A percentile compares a stretch with the other conserved stretches of the same genome.
Conservation (phyloP, 139 green algal genomes). For the Closterium sp. region DNA sequence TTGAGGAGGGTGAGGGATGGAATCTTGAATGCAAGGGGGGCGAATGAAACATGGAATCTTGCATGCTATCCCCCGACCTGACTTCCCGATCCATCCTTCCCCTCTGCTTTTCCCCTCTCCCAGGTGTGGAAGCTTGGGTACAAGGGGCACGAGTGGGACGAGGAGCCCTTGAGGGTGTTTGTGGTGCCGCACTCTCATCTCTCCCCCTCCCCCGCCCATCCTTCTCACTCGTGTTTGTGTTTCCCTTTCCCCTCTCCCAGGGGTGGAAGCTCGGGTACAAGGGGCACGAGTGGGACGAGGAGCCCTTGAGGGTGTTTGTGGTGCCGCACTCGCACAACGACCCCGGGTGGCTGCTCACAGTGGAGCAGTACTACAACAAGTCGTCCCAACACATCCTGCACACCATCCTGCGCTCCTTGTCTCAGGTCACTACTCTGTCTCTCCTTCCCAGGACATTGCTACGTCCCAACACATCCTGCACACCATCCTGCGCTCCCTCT, state of each 20-base stretch:
- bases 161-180: conserved; percentile 34
- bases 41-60: conserved; percentile 21
- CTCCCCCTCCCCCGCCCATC: not conserved
- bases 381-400: conserved; percentile 29
- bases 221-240: not conserved
- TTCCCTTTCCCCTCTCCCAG: not conserved
- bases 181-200: conserved; percentile 43
- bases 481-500: conserved; percentile 17
- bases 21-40: conserved; percentile 24
- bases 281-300: conserved; percentile 33
- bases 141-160: conserved; percentile 27
- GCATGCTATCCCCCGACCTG: no score
- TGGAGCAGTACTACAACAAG: conserved; percentile 41
- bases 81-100: not conserved
- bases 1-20: no score
- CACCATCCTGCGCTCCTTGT: conserved; percentile 34
- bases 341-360: conserved; percentile 33
- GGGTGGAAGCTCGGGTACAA: conserved; percentile 39
- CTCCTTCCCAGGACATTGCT: not conserved
- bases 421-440: not conserved
- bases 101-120: no score
- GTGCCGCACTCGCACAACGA: conserved; percentile 52
- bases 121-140: conserved; percentile 30
- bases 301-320: conserved; percentile 43
- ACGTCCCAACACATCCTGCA: conserved; percentile 34